phyloP scores from a whole-genome alignment of 2,329 filamentous ascomycete species.

The Nakataea oryzae region DNA sequence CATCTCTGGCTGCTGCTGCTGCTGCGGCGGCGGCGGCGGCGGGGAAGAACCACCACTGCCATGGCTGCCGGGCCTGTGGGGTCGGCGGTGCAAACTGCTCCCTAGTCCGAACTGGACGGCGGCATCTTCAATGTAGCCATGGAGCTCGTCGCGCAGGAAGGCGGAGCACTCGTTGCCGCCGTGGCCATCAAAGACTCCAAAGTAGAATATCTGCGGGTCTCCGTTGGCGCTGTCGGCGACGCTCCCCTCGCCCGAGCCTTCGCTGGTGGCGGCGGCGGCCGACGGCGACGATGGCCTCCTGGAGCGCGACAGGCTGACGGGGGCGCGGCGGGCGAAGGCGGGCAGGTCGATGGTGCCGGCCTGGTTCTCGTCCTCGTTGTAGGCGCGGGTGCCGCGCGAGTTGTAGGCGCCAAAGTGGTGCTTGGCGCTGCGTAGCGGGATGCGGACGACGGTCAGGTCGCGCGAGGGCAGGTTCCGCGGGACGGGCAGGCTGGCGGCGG shows the following conservation, averaged over 20 bases:
- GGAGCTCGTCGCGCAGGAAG: constrained; percentile 75
- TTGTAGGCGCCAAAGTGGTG: constrained; percentile 84
- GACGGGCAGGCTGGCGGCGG: constrained; percentile 38
- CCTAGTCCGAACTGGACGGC: constrained; percentile 65
- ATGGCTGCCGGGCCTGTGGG: constrained; percentile 5
- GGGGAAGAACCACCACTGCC: background rate
- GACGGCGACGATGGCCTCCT: background rate
- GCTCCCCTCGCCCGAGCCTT: constrained; percentile 47
- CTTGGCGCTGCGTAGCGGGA: constrained; percentile 85
- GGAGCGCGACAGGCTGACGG: constrained; percentile 45
- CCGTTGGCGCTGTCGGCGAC: constrained; percentile 63
- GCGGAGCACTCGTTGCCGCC: constrained; percentile 82
- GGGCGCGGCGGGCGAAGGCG: constrained; percentile 77
- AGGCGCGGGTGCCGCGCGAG: constrained; percentile 70
- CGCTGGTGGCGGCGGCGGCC: constrained; percentile 31
- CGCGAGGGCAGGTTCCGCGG: constrained; percentile 46
- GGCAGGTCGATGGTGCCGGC: constrained; percentile 88
- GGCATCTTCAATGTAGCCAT: constrained; percentile 79
- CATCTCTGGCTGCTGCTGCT: constrained; percentile 28
- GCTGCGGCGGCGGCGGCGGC: constrained; percentile 4
- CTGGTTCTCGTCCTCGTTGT: constrained; percentile 92
- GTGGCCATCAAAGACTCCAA: constrained; percentile 92
- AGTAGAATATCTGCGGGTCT: constrained; percentile 96
- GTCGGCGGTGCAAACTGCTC: constrained; percentile 55
- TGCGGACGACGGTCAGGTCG: constrained; percentile 88